Base-by-base conservation (phyloP, 768 basidiomycete species). In the Rubroboletus pulcherrimus region DNA sequence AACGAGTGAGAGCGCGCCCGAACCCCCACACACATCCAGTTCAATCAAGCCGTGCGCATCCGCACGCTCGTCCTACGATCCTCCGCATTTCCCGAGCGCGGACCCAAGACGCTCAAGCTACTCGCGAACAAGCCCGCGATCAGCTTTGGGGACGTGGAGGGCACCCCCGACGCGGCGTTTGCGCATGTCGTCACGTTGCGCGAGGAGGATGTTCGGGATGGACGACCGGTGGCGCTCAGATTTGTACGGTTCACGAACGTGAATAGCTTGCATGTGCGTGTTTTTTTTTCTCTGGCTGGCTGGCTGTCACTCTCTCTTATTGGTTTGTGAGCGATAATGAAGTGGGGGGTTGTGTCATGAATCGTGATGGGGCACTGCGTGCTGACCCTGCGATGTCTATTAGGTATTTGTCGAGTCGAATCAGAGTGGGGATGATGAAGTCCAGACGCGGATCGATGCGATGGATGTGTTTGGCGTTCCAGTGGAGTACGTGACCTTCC, bases 371-470 rank as follows among this genome's bases (percentile, higher is more conserved):
- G 11, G 34, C 15, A 7, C 44, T 5, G 19, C 3, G 34, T 38
- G 45, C 37, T 58, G 61, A 66, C n/a, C n/a, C 0, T n/a, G 40
- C 5, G 19, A 7, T 34, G 26, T 15, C 0, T 33, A 4, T 2
- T 55, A 89, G 86, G 79, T 91, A 39, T 90, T 91, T 62, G 80
- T 91, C 39, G 76, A 72, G 35, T 81, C 82, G 7, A 89, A 89
- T 59, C 84, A 88, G 54, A 85, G 80, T 0, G 81, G 63, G 35
- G 79, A 77, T 37, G 86, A 89, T 6, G 75, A 80, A 14, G 43
- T 51, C 8, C 56, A 47, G 63, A 87, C 88, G 5, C 75, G 84
- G 19, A 83, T 91, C 56, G 84, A 90, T 63, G 78, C 71, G 29
- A 71, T 91, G 44, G 88, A 91, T 63, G 66, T 89, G 12, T 73